Base-by-base conservation (phyloP, 1,284 basidiomycete genomes). In the Cystobasidium pallidum region DNA sequence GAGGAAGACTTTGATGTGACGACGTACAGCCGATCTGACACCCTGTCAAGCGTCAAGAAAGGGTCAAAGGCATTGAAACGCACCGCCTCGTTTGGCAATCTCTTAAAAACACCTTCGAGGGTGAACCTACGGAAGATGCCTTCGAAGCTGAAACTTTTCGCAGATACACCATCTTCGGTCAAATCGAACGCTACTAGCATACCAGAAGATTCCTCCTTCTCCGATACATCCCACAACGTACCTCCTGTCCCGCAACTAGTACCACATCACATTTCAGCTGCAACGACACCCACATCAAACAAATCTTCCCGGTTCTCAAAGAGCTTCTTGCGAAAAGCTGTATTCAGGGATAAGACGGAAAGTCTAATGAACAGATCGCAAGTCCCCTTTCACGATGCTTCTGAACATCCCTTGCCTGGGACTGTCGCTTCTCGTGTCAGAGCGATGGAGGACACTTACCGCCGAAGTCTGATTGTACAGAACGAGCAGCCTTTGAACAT, bases 101-200 rank as follows among this genome's bases (percentile, higher is more conserved):
- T 71, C 28, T 61, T 71, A 49, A 71, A 71, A 51, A 71, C 68
- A 30, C 59, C 68, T 41, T 71, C 68, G 0, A 45, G 68, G 19
- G n/a, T 71, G n/a, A 64, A 24, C 41, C 61, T 71, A 2, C 45
- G 68, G 17, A 71, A 71, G 30, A 54, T 63, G 36, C 59, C 68
- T 7, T 63, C 59, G n/a, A 71, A 64, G 39, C 26, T 71, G 36
- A 55, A 57, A 39, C 54, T 71, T 10, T 64, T 64, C 28, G 11
- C 45, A 10, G 47, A 41, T 45, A 63, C 59, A 2, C 28, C 68
- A 3, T 58, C 68, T 32, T 52, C 61, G 19, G 67, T 70, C 45
- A 57, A 49, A 8, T 43, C 55, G n/a, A 49, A 28, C 21, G 26
- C 4, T 34, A 57, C 19, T 4, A 62, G 32, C 36, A 52, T 45